Evolutionary conservation across 2,329 filamentous ascomycete species (phyloP).

Genomic region (Pseudogymnoascus sp.): DNA sequence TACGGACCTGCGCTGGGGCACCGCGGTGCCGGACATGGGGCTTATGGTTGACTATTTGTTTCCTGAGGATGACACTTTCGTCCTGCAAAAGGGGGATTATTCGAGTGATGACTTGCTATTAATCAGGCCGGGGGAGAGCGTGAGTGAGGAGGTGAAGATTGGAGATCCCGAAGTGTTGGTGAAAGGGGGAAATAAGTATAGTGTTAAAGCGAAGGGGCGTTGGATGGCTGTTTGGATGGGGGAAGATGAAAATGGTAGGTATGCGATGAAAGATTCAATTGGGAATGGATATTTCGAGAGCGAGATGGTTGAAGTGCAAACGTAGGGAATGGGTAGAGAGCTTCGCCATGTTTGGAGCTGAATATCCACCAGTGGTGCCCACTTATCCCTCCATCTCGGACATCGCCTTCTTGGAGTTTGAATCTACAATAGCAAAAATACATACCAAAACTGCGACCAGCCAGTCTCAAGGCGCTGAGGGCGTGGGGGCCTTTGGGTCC

Average conservation of each 20-base stretch:
- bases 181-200: constrained; percentile 28
- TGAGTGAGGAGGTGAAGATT: constrained; percentile 20
- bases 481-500: too few relatives aligned
- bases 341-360: not conserved
- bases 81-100: not conserved
- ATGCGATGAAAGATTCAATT: constrained; percentile 6
- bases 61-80: not conserved
- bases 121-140: constrained; percentile 16
- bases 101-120: not conserved
- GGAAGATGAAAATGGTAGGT: constrained; percentile 4
- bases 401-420: not conserved
- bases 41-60: not conserved
- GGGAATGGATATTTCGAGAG: constrained; percentile 14
- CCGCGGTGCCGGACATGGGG: not conserved
- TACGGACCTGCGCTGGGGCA: constrained; percentile 10
- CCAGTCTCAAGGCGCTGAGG: too few relatives aligned
- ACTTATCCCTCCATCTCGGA: not conserved
- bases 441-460: not conserved
- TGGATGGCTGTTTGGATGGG: constrained; percentile 32
- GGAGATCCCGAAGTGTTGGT: constrained; percentile 26
- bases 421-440: not conserved
- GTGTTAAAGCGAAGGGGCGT: constrained; percentile 27
- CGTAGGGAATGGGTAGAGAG: not conserved
- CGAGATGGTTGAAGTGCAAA: constrained; percentile 10
- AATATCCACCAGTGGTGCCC: not conserved